Evolutionary conservation across 2,329 filamentous ascomycete genomes (phyloP).

Genomic region (Mycosphaerella sp.): DNA sequence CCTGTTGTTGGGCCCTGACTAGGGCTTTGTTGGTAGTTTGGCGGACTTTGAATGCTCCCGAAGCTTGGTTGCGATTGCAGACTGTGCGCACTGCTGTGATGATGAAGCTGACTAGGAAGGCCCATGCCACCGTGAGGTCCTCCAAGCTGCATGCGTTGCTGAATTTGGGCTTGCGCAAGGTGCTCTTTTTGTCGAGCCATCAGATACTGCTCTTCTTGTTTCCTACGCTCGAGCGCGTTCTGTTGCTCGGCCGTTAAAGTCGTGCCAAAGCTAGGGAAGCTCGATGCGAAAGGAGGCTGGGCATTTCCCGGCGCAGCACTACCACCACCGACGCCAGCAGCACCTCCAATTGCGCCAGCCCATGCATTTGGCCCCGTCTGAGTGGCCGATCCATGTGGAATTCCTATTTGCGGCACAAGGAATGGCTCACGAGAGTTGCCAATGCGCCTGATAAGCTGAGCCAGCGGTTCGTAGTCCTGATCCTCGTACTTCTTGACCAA

Average conservation of each 20-base stretch:
- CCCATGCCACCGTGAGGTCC: constrained; percentile 40
- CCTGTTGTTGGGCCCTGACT: constrained; percentile 41
- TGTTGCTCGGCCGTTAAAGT: constrained; percentile 97
- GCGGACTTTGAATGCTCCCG: constrained; percentile 83
- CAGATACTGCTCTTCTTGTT: constrained; percentile 96
- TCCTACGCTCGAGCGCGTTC: constrained; percentile 90
- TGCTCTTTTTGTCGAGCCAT: constrained; percentile 96
- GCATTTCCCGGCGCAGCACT: constrained; percentile 24
- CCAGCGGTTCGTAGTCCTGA: constrained; percentile 85
- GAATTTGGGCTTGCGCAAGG: constrained; percentile 76
- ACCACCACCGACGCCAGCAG: constrained; percentile 4
- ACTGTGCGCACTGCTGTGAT: constrained; percentile 91
- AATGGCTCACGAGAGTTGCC: constrained; percentile 97
- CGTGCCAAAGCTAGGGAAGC: constrained; percentile 93
- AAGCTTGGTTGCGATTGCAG: constrained; percentile 96
- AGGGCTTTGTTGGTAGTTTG: constrained; percentile 53
- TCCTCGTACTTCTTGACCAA: constrained; percentile 95
- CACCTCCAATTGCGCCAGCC: constrained; percentile 31
- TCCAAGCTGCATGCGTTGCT: constrained; percentile 63
- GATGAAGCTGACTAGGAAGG: constrained; percentile 60
- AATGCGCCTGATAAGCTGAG: constrained; percentile 89
- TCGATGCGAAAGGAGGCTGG: constrained; percentile 80
- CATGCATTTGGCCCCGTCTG: constrained; percentile 41
- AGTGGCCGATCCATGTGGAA: constrained; percentile 69
- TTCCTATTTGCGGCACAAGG: constrained; percentile 92